Evolutionary conservation across 202 grass and related monocot species (phyloP).

Genomic region (Miscanthus sacchariflorus): DNA sequence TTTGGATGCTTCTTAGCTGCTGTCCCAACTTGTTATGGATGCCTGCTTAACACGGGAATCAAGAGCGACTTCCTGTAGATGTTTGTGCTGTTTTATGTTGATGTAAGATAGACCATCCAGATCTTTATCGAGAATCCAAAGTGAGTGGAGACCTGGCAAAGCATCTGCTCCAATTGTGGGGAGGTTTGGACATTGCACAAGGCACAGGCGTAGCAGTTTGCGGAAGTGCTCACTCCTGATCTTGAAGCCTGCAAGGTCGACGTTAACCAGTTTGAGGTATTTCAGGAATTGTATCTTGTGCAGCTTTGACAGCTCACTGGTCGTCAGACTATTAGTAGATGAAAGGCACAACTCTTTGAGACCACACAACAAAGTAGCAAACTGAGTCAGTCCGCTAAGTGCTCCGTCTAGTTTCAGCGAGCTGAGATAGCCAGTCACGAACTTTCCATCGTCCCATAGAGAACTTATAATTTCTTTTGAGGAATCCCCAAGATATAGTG

Average conservation of each 20-base stretch:
- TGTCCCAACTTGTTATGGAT: constrained; percentile 18
- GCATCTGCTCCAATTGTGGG: constrained; percentile 18
- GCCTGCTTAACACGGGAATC: background rate
- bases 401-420: constrained; percentile 2
- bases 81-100: background rate
- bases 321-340: background rate
- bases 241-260: background rate
- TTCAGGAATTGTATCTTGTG: background rate
- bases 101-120: constrained; percentile 13
- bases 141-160: background rate
- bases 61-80: constrained; percentile 24
- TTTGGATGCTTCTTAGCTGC: constrained; percentile 12
- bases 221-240: background rate
- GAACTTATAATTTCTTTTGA: background rate
- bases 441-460: background rate
- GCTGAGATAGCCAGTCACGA: background rate
- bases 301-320: background rate
- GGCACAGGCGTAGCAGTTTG: background rate
- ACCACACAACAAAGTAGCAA: background rate
- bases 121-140: constrained; percentile 10
- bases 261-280: constrained; percentile 28
- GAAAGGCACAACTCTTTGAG: constrained; percentile 8
- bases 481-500: background rate
- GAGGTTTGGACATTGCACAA: background rate
- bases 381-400: background rate